phyloP scores from a whole-genome alignment of 768 basidiomycete genomes.

The Lactarius pseudohatsudake region DNA sequence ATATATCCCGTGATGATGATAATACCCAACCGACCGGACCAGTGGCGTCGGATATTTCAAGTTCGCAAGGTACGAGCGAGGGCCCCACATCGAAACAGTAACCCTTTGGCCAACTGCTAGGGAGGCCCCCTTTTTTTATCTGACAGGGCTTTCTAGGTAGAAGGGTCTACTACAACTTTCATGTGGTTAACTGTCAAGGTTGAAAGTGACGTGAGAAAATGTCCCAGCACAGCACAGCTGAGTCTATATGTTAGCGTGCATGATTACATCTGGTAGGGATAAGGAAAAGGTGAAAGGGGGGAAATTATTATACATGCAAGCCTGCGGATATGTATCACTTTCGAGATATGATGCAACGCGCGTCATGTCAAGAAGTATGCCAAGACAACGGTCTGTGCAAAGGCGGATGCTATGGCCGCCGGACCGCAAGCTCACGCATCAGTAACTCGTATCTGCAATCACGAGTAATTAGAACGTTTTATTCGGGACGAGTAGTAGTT shows the following conservation, averaged over 20 bases:
- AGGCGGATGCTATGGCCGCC: conserved; percentile 14
- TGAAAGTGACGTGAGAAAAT: conserved; percentile 3
- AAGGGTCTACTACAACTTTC: not conserved
- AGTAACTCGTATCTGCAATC: conserved; percentile 42
- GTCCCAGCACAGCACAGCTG: conserved; percentile 3
- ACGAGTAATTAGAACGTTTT: conserved; percentile 27
- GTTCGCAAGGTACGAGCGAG: not conserved
- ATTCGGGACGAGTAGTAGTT: not conserved
- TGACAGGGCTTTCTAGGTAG: not conserved
- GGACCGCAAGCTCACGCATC: conserved; percentile 37
- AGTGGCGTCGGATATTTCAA: not conserved
- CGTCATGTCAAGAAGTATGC: conserved; percentile 11
- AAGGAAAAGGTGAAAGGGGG: not conserved
- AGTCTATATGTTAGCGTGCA: conserved; percentile 21
- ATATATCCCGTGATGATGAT: conserved; percentile 16
- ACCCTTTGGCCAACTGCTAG: not conserved
- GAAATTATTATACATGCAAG: conserved; percentile 21
- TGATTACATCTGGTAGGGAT: conserved; percentile 10
- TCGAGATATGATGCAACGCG: conserved; percentile 5
- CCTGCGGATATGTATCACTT: conserved; percentile 23
- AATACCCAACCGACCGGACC: conserved; percentile 3
- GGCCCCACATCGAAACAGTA: not conserved
- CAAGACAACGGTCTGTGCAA: not conserved
- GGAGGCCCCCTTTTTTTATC: not conserved
- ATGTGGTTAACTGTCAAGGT: not conserved